Base-by-base conservation (phyloP, 2,329 filamentous ascomycete species). In the Claviceps quebecensis region DNA sequence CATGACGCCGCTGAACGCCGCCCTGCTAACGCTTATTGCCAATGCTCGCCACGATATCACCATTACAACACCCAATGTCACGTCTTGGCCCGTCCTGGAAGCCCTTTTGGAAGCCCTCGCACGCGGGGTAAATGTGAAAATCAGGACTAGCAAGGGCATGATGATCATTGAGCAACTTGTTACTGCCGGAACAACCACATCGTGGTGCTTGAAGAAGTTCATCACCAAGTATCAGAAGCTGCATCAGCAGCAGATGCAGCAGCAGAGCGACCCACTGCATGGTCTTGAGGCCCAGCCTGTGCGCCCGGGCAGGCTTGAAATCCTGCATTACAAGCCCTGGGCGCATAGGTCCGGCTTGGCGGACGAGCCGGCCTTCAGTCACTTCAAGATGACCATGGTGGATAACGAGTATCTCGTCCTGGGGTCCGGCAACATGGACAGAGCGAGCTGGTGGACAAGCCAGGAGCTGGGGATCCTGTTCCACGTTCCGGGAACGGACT, bases 371-470 rank as follows among this genome's bases (percentile, higher is more conserved):
- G 78, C 84, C 2, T 81, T 87, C 50, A 83, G 81, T 4, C 87
- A 94, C 66, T 70, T 91, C 52, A 94, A 94, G 65, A 74, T 89
- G 61, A 84, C 80, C 0, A 73, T 89, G 50, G 76, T 91, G 2
- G 87, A 94, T 62, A 72, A 72, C 1, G 72, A 80, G 54, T 78
- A 81, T 19, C 71, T 83, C 1, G 72, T 93, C 1, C 68, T 93
- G 2, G 87, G 87, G 0, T 90, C 85, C 17, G 87, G 86, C 1
- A 94, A 94, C 62, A 80, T 90, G 74, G 87, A 94, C 66, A 77
- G 87, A 1, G 86, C 87, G 7, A 90, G 85, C 62, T 93, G 86
- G 85, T 90, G 80, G 66, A 93, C 87, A 5, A 90, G 85, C 63
- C 87, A 93, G 66, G 87, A 94, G 67, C 69, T 93, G 22, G 87